Evolutionary conservation across 75 land plant species (phyloP), one percentile per base, ranked within the genome.

Genomic region (Selaginella tamariscina): DNA sequence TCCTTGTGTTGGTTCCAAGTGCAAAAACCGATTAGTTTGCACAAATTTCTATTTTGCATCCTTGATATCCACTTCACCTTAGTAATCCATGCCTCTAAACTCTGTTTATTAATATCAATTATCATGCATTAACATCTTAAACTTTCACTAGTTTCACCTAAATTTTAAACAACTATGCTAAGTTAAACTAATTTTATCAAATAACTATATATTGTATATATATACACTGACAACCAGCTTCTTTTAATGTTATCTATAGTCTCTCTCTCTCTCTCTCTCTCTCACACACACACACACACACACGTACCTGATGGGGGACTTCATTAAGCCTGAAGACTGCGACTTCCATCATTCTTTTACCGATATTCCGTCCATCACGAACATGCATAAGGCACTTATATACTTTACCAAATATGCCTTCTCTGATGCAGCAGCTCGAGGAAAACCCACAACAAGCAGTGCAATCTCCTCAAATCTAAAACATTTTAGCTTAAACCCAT

Each of bases 231-330:
- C n/a, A n/a, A n/a, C n/a, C n/a, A n/a, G n/a, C n/a, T n/a, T n/a
- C n/a, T n/a, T n/a, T n/a, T n/a, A n/a, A n/a, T n/a, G n/a, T n/a
- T n/a, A n/a, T n/a, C n/a, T n/a, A n/a, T n/a, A n/a, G n/a, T 26
- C 65, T 26, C 27, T 26, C 65, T 26, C 27, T 26, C 5, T 26
- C 65, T 64, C 65, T 26, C 65, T 64, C 65, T 26, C 65, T 64
- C 65, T 26, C 65, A 29, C 65, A 29, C 65, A 56, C 59, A 56
- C 59, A 56, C 59, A 56, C 59, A 56, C 59, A 56, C 59, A 56
- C 59, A 56, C 59, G 27, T 9, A 11, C 59, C 1, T 9, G 27
- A 2, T 56, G 27, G 54, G 18, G 20, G 54, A 49, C n/a, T n/a
- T 39, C 49, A 39, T 15, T 5, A 15, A 39, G 49, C 49, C 49